phyloP scores from a whole-genome alignment of 2,329 filamentous ascomycete genomes.

The Aureobasidium musti region DNA sequence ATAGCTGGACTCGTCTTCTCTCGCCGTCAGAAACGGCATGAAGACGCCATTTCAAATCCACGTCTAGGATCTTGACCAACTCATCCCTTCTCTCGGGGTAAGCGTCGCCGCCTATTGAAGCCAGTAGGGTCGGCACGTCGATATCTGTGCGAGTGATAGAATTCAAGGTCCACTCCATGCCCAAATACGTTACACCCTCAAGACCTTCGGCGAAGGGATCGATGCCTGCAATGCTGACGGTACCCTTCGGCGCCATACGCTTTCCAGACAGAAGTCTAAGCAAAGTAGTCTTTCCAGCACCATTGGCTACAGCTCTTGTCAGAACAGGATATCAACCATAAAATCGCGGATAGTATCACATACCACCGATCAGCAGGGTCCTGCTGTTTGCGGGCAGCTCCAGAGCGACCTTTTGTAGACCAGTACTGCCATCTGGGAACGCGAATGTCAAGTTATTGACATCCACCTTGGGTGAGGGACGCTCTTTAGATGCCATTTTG shows the following conservation, averaged over 20 bases:
- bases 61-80: constrained; percentile 83
- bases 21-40: constrained; percentile 94
- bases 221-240: constrained; percentile 75
- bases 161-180: constrained; percentile 97
- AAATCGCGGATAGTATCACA: constrained; percentile 30
- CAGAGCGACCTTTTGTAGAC: constrained; percentile 72
- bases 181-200: constrained; percentile 94
- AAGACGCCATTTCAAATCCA: constrained; percentile 92
- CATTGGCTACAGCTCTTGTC: constrained; percentile 65
- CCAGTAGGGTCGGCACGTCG: constrained; percentile 80
- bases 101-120: constrained; percentile 80
- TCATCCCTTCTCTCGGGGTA: constrained; percentile 83
- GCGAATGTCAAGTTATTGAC: constrained; percentile 80
- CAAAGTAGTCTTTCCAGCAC: constrained; percentile 94
- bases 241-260: constrained; percentile 76
- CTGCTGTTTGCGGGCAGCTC: constrained; percentile 79
- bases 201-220: constrained; percentile 91
- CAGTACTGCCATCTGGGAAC: constrained; percentile 82
- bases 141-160: constrained; percentile 95
- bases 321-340: neutral
- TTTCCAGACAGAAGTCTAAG: constrained; percentile 93
- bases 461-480: constrained; percentile 61
- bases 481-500: constrained; percentile 18
- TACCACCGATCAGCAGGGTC: constrained; percentile 86
- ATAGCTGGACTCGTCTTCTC: constrained; percentile 84